phyloP scores from a whole-genome alignment of 352 stramenopile genomes.

The Phytopythium cucurbitacearum region DNA sequence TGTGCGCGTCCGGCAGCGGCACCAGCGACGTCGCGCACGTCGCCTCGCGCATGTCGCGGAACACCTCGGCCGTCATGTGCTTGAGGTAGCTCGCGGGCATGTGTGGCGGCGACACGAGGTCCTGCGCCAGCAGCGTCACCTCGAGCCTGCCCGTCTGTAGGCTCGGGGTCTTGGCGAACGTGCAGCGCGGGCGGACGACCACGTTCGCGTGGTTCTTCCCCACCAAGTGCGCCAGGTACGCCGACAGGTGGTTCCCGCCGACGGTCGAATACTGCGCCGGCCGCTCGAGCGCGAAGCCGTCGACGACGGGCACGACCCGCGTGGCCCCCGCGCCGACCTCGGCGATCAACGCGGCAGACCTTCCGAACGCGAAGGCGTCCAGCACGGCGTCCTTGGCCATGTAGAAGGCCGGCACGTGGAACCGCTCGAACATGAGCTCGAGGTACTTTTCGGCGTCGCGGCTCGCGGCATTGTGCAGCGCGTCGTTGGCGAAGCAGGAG shows the following conservation, averaged over 20 bases:
- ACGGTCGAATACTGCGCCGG: conserved; percentile 72
- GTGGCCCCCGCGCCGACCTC: conserved; percentile 86
- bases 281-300: conserved; percentile 85
- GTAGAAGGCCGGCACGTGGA: conserved; percentile 87
- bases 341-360: conserved; percentile 82
- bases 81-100: conserved; percentile 72
- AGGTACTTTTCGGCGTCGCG: conserved; percentile 77
- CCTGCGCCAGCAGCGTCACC: conserved; percentile 31
- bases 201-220: conserved; percentile 27
- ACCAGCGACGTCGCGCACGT: conserved; percentile 41
- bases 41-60: conserved; percentile 74
- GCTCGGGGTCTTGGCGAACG: conserved; percentile 56
- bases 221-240: conserved; percentile 74
- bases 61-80: conserved; percentile 64
- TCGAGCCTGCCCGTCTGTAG: conserved; percentile 48
- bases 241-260: conserved; percentile 64
- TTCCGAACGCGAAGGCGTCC: conserved; percentile 88
- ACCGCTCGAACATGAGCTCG: conserved; percentile 93
- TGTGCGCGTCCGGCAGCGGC: conserved; percentile 36
- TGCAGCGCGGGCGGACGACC: conserved; percentile 53
- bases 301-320: conserved; percentile 87
- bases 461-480: conserved; percentile 43
- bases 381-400: conserved; percentile 88
- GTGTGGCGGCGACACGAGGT: conserved; percentile 33
- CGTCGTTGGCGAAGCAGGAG: conserved; percentile 73